A percentile compares a stretch with the other conserved stretches of the same genome.
Conservation (phyloP, 2,329 filamentous ascomycete species). For the Purpureocillium lavendulum region DNA sequence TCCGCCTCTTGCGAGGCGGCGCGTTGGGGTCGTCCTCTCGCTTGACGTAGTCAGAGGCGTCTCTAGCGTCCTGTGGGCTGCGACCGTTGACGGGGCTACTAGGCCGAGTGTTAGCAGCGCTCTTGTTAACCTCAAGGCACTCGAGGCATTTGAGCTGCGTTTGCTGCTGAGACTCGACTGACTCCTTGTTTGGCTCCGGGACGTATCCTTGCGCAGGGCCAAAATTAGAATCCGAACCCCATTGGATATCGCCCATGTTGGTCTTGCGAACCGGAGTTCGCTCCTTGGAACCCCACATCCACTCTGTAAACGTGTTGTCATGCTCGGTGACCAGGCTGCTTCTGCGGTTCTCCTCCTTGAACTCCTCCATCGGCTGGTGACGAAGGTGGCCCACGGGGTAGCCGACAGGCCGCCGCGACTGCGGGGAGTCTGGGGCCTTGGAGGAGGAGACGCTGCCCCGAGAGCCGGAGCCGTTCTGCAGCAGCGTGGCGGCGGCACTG, state of each 20-base stretch:
- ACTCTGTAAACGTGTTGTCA: conserved; percentile 30
- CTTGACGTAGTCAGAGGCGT: conserved; percentile 16
- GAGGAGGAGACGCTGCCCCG: conserved; percentile 15
- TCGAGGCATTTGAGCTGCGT: conserved; percentile 47
- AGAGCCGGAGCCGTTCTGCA: conserved; percentile 32
- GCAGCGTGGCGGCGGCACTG: conserved; percentile 42
- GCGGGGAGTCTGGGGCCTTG: conserved; percentile 12
- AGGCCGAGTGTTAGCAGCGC: conserved; percentile 50
- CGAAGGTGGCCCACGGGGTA: conserved; percentile 32
- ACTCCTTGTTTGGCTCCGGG: conserved; percentile 47
- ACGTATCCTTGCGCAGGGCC: conserved; percentile 48
- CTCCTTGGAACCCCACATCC: conserved; percentile 28
- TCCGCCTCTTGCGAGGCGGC: conserved; percentile 43
- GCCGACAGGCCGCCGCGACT: conserved; percentile 16
- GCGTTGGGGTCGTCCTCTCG: conserved; percentile 28
- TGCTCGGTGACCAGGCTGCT: conserved; percentile 19
- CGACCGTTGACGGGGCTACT: conserved; percentile 40
- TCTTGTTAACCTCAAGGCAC: conserved; percentile 48
- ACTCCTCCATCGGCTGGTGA: conserved; percentile 34
- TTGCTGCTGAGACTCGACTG: conserved; percentile 46
- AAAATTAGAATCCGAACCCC: conserved; percentile 64
- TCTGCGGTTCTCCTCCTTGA: conserved; percentile 29
- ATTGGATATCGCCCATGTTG: conserved; percentile 43
- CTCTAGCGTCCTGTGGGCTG: conserved; percentile 7
- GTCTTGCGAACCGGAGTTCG: conserved; percentile 22